Conservation (phyloP, 2,329 filamentous ascomycete genomes). For the Cladophialophora carrionii region DNA sequence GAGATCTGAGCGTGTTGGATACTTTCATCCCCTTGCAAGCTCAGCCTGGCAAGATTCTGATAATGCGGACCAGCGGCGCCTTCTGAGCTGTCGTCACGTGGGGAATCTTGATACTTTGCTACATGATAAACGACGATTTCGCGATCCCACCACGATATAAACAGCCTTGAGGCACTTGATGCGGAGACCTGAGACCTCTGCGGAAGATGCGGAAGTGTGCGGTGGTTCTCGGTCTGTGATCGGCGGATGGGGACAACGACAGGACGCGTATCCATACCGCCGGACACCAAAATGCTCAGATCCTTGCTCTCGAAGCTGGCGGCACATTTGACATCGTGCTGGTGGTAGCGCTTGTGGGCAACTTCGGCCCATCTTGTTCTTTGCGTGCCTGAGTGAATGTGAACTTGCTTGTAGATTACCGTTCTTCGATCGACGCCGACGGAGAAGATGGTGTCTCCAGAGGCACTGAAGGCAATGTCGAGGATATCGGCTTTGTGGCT, state of each 20-base stretch:
- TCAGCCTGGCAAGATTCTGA: conserved; percentile 33
- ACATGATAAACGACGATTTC: conserved; percentile 79
- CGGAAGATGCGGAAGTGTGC: conserved; percentile 79
- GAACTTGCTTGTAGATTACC: conserved; percentile 73
- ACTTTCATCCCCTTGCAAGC: conserved; percentile 70
- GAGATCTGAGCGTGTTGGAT: conserved; percentile 77
- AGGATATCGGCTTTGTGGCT: conserved; percentile 88
- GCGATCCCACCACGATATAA: conserved; percentile 91
- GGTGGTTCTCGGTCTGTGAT: conserved; percentile 67
- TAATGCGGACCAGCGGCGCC: conserved; percentile 24
- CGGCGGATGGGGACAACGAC: conserved; percentile 78
- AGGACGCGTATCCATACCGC: conserved; percentile 85
- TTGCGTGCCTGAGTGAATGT: conserved; percentile 49
- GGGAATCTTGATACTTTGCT: conserved; percentile 9
- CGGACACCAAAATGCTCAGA: conserved; percentile 86
- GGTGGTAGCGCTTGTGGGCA: conserved; percentile 83
- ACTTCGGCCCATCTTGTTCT: conserved; percentile 76
- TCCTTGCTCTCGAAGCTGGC: conserved; percentile 81
- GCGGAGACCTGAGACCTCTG: conserved; percentile 75
- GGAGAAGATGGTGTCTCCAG: conserved; percentile 81
- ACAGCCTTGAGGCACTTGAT: conserved; percentile 70
- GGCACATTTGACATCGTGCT: conserved; percentile 94
- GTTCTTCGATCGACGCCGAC: conserved; percentile 91
- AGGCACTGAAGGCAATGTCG: conserved; percentile 77
- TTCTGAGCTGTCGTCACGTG: conserved; percentile 10